Percentiles rank a stretch among this genome's conserved stretches.
Evolutionary conservation across 225 moss, liverwort and hornwort genomes (phyloP).

Genomic region (Pseudisothecium myosuroides): DNA sequence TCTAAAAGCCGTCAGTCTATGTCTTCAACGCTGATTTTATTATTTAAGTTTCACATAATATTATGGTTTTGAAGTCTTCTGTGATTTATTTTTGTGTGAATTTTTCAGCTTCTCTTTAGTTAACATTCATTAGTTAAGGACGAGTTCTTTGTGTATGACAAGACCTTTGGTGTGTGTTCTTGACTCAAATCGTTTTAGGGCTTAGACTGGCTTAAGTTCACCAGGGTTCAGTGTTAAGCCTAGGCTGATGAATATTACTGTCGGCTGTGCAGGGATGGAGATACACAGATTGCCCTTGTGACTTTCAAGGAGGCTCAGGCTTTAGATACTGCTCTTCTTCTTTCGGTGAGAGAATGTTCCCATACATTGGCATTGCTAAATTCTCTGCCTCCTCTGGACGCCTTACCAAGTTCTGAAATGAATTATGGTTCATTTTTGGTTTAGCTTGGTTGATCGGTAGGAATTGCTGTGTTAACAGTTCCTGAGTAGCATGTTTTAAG

Average conservation of each 20-base stretch:
- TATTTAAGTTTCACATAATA: background rate
- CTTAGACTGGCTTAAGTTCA: background rate
- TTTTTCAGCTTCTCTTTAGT: background rate
- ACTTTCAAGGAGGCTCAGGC: conserved; percentile 86
- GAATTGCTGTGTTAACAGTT: background rate
- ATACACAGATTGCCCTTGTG: conserved; percentile 77
- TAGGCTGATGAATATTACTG: background rate
- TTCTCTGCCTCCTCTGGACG: background rate
- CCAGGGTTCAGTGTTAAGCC: background rate
- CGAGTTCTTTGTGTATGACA: background rate
- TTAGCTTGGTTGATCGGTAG: background rate
- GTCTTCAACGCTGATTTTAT: background rate
- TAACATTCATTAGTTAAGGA: background rate
- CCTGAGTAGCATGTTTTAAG: background rate
- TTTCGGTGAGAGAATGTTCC: conserved; percentile 48
- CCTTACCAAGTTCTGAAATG: background rate
- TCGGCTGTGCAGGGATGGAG: conserved; percentile 43
- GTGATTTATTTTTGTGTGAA: background rate
- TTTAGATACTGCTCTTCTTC: conserved; percentile 85
- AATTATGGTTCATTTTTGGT: background rate
- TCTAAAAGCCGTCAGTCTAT: background rate
- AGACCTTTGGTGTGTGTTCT: background rate
- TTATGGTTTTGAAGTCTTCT: background rate
- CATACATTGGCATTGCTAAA: background rate
- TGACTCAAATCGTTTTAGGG: background rate